These are phyloP conservation scores for Phylloboletellus chloephorus DNA, from an alignment of 1,284 basidiomycete species.

Conservation along the genomic window DNA sequence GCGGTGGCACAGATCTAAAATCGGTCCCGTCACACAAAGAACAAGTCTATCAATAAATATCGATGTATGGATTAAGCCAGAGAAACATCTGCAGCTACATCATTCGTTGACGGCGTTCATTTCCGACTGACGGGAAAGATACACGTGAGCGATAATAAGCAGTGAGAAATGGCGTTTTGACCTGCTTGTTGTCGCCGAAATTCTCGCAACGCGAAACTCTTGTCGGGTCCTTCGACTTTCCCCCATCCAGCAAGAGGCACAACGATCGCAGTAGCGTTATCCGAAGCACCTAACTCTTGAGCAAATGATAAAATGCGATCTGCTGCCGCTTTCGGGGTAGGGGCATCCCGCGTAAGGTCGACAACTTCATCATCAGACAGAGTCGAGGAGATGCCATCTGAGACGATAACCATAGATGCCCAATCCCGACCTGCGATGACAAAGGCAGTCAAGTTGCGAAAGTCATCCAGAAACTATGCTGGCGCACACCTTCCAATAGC, in stretches of 20 bases:
- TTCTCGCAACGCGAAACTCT: constrained; percentile 75
- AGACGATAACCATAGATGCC: constrained; percentile 78
- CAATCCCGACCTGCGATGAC: constrained; percentile 56
- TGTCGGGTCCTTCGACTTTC: constrained; percentile 70
- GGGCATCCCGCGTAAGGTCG: constrained; percentile 75
- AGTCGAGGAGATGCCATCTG: constrained; percentile 88
- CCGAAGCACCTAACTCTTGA: constrained; percentile 85
- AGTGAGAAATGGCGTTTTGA: constrained; percentile 27
- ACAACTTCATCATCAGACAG: constrained; percentile 93
- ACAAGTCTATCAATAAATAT: constrained; percentile 9
- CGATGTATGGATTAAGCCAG: constrained; percentile 1
- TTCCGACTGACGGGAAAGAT: constrained; percentile 44
- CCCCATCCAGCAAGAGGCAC: constrained; percentile 93
- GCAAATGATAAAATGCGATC: constrained; percentile 81
- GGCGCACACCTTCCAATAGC: constrained; percentile 62
- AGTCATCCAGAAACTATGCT: neutral
- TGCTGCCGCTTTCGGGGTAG: constrained; percentile 77
- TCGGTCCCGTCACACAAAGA: neutral
- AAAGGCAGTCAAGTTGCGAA: constrained; percentile 7
- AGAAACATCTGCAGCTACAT: constrained; percentile 43
- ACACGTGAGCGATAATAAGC: constrained; percentile 10
- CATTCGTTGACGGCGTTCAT: constrained; percentile 58
- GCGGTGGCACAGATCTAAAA: constrained; percentile 78
- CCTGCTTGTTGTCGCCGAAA: constrained; percentile 72
- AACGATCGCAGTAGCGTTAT: constrained; percentile 92